Percentiles rank a stretch among this genome's conserved stretches.
Evolutionary conservation across 2,329 filamentous ascomycete genomes (phyloP).

Genomic region (Phyllachora maydis): DNA sequence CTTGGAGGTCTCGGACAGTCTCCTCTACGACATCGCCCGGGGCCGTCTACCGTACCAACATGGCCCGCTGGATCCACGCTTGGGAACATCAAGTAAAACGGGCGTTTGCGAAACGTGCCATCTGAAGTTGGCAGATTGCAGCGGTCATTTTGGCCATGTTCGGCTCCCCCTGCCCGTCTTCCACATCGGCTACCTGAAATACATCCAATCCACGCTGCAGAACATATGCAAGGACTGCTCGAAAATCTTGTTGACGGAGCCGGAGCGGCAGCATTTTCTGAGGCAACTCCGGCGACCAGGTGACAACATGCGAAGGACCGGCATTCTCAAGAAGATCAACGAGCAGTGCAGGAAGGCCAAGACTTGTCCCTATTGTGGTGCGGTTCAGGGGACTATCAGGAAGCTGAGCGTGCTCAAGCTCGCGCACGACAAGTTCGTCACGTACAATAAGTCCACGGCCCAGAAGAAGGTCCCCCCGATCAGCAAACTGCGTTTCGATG

Average conservation of each 20-base stretch:
- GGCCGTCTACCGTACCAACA: slow-evolving; percentile 57
- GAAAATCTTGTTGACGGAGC: slow-evolving; percentile 60
- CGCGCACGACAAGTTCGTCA: slow-evolving; percentile 76
- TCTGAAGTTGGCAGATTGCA: slow-evolving; percentile 63
- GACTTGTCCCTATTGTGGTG: slow-evolving; percentile 58
- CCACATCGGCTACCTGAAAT: slow-evolving; percentile 89
- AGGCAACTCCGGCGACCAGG: slow-evolving; percentile 60
- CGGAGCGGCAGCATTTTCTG: slow-evolving; percentile 58
- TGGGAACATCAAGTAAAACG: slow-evolving; percentile 58
- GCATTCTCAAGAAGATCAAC: slow-evolving; percentile 73
- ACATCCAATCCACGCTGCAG: slow-evolving; percentile 79
- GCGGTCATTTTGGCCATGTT: slow-evolving; percentile 90
- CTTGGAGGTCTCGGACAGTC: slow-evolving; percentile 80
- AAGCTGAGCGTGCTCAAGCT: slow-evolving; percentile 89
- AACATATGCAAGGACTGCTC: slow-evolving; percentile 95
- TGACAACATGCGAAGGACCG: slow-evolving; percentile 69
- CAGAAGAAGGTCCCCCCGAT: slow-evolving; percentile 65
- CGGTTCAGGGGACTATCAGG: slow-evolving; percentile 76
- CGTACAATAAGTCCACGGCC: slow-evolving; percentile 75
- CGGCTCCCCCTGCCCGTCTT: slow-evolving; percentile 80
- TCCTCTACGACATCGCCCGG: slow-evolving; percentile 77
- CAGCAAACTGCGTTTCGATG: slow-evolving; percentile 69
- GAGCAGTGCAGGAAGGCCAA: slow-evolving; percentile 79
- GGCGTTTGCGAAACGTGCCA: slow-evolving; percentile 69
- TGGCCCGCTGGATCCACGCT: slow-evolving; percentile 70